Evolutionary conservation across 83 land plant genomes (phyloP), one percentile per base, ranked within the genome.

Genomic region (Diphasiastrum complanatum): DNA sequence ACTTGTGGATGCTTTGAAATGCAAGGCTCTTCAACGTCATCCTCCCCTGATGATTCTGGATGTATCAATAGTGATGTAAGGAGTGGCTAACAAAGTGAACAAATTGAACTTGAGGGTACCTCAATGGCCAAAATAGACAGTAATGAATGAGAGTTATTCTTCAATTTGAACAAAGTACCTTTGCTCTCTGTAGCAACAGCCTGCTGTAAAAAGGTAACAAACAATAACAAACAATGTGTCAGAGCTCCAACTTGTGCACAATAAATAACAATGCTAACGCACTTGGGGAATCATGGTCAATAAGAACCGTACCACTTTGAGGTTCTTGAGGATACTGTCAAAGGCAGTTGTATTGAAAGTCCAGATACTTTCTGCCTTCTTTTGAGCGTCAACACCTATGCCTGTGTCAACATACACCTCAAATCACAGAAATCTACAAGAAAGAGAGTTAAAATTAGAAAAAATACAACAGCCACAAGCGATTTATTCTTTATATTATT

Each of bases 281-380:
- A 12, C 19, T 8, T 40, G 43, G 8, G 16, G 43, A 16, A 5
- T 18, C 52, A 6, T 50, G 20, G 6, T 14, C 52, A 50, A 6
- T 5, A 14, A 50, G 6, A 49, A 22, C 6, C 37, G 23, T 49
- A 64, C 67, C 67, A 64, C 67, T 48, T 64, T 64, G n/a, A 64
- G 22, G 20, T 64, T 64, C 37, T 64, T 64, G 3, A 64, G 37
- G 20, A 64, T 47, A 31, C 31, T 64, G 19, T 64, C 67, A 33
- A 64, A 64, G 8, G 56, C 62, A 3, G 64, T 14, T 6, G 67
- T 64, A 25, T 64, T 64, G 64, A 64, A 64, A 29, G 61, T 64
- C 67, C 67, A 64, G 33, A 50, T 50, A 32, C 25, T 19, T 45
- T 23, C 61, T 26, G 56, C 61, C n/a, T 37, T 37, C 19, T 58